These are phyloP conservation scores for Arabidopsis hybrid DNA, from an alignment of 441 rosid species.

Conservation along the genomic window DNA sequence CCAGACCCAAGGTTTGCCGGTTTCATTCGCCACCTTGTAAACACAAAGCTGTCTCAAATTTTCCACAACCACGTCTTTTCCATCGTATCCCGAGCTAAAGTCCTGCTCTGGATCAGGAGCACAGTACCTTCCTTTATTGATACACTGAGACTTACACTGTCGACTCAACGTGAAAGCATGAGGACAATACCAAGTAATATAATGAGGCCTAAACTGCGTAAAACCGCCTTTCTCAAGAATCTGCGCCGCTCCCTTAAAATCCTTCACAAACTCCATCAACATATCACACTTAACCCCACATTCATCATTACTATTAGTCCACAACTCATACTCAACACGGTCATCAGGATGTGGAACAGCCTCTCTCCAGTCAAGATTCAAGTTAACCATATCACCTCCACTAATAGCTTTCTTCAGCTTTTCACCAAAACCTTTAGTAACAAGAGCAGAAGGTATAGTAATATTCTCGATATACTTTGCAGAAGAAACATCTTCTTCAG, in stretches of 20 bases:
- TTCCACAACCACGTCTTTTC: slow-evolving; percentile 92
- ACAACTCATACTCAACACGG: slow-evolving; percentile 93
- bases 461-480: slow-evolving; percentile 88
- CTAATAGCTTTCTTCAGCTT: slow-evolving; percentile 66
- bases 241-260: slow-evolving; percentile 92
- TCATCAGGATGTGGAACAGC: slow-evolving; percentile 99
- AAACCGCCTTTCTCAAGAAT: slow-evolving; percentile 95
- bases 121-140: slow-evolving; percentile 95
- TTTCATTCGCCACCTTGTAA: slow-evolving; percentile 85
- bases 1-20: slow-evolving; percentile 87
- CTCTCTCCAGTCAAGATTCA: slow-evolving; percentile 99
- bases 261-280: slow-evolving; percentile 89
- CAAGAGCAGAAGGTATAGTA: slow-evolving; percentile 97
- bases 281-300: slow-evolving; percentile 95
- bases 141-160: slow-evolving; percentile 99
- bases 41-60: slow-evolving; percentile 95
- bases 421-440: slow-evolving; percentile 80
- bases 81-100: slow-evolving; percentile 88
- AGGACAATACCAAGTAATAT: slow-evolving; percentile 98
- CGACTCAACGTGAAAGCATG: slow-evolving; percentile 85
- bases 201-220: slow-evolving; percentile 93
- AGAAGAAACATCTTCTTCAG: slow-evolving; percentile 74
- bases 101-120: slow-evolving; percentile 99
- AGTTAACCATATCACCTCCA: slow-evolving; percentile 87
- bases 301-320: slow-evolving; percentile 97